Base-by-base conservation (phyloP, 176 grass and related monocot genomes). In the Juncus inflexus region DNA sequence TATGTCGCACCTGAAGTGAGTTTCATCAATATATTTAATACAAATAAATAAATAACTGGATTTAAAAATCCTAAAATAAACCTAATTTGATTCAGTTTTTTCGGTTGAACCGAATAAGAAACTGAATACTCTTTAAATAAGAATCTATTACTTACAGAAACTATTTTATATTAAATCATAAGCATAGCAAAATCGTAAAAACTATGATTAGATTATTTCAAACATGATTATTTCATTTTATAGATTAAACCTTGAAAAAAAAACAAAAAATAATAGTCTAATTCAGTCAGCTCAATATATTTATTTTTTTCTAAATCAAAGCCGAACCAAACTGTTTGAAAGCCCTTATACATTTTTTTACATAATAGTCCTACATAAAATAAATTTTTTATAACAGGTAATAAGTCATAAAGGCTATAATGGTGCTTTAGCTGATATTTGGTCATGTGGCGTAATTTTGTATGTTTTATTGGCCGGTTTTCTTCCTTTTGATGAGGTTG, bases 1-100 rank as follows among this genome's bases (percentile, higher is more conserved):
- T 97, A 97, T 97, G 94, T 97, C 62, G 94, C 94, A 81, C 88
- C 94, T 47, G 94, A 97, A 87, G 94, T 97, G 79, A 28, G 53
- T 50, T 61, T 64, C 60, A 58, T 47, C 9, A 47, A 47, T 28
- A 28, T 28, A 28, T 28, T 28, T 28, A 28, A 28, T 28, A 28
- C 1, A 28, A 28, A 28, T 28, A 28, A 28, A 28, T 28, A 28
- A 28, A 28, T 28, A 28, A 28, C 52, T 40, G 6, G 35, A 38
- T 42, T 74, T 39, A 62, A 12, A 73, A 73, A 15, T 54, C 47
- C 62, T 54, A 16, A 28, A 28, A 28, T 28, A 28, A 28, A 28
- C 19, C 19, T 28, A 28, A 28, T 28, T 28, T 28, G 19, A 28
- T 28, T 28, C 19, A 28, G 19, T 28, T 28, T 28, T 28, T 28